phyloP scores from a whole-genome alignment of 306 rosid species.

The Fagus sylvatica region DNA sequence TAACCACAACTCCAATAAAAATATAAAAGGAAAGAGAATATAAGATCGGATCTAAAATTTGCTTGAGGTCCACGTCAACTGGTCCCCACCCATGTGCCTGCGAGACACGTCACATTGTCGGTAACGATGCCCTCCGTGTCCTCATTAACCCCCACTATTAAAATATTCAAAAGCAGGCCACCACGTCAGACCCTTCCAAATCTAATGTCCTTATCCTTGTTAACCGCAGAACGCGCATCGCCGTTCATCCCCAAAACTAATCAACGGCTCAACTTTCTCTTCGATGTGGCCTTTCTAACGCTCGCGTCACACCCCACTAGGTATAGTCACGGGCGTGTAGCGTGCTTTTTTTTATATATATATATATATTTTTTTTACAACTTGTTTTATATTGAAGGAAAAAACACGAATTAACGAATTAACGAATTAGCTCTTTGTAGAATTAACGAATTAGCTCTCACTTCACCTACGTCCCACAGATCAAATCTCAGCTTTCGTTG shows the following conservation, averaged over 20 bases:
- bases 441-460: too few relatives aligned
- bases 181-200: constrained; percentile 44
- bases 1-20: not conserved
- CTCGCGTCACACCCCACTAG: constrained; percentile 30
- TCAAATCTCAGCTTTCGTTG: too few relatives aligned
- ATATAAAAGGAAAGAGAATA: not conserved
- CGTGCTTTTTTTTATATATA: not conserved
- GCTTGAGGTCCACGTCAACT: constrained; percentile 34
- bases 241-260: constrained; percentile 32
- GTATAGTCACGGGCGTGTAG: constrained; percentile 10
- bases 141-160: constrained; percentile 13
- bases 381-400: too few relatives aligned
- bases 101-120: constrained; percentile 50
- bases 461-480: too few relatives aligned
- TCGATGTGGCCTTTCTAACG: constrained; percentile 31
- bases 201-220: constrained; percentile 21
- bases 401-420: too few relatives aligned
- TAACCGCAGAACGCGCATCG: constrained; percentile 30
- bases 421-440: too few relatives aligned
- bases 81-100: constrained; percentile 34
- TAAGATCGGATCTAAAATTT: constrained; percentile 26
- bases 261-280: constrained; percentile 29
- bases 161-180: constrained; percentile 2
- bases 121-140: constrained; percentile 7
- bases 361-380: not conserved